Conservation (phyloP, 768 basidiomycete species). For the Cystofilobasidium ferigula region DNA sequence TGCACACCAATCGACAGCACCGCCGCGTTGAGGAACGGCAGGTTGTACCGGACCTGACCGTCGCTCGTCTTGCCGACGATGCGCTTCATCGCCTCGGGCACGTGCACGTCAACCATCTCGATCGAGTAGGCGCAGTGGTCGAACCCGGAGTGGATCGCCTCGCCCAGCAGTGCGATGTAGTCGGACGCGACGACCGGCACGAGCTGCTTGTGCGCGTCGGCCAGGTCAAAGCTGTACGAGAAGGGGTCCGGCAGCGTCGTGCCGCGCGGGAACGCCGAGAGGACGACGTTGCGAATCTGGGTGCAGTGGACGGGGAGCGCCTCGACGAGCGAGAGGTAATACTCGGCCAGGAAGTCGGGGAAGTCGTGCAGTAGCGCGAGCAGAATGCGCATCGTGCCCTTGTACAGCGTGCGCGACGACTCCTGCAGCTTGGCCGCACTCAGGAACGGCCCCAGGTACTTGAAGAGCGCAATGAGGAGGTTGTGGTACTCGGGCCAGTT, state of each 20-base stretch:
- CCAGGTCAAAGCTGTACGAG: conserved; percentile 36
- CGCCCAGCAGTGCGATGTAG: conserved; percentile 66
- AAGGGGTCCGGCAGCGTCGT: conserved; percentile 70
- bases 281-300: conserved; percentile 90
- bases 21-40: conserved; percentile 80
- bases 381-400: conserved; percentile 76
- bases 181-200: conserved; percentile 87
- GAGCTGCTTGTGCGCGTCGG: conserved; percentile 80
- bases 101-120: neutral
- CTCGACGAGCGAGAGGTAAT: conserved; percentile 91
- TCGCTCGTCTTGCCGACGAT: conserved; percentile 41
- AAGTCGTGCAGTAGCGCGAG: conserved; percentile 96
- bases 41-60: conserved; percentile 55
- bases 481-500: conserved; percentile 97
- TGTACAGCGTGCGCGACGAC: conserved; percentile 75
- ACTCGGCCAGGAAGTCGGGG: conserved; percentile 93
- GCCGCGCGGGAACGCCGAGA: conserved; percentile 82
- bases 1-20: conserved; percentile 95
- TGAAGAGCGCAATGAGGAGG: conserved; percentile 81
- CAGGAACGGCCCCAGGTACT: conserved; percentile 85
- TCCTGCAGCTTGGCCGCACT: conserved; percentile 61
- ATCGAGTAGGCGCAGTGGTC: conserved; percentile 58
- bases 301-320: conserved; percentile 84
- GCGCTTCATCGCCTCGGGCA: conserved; percentile 28
- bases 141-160: conserved; percentile 64